Percentiles rank a stretch among this genome's conserved stretches.
Conservation (phyloP, 2,329 filamentous ascomycete species). For the Colletotrichum gigasporum region DNA sequence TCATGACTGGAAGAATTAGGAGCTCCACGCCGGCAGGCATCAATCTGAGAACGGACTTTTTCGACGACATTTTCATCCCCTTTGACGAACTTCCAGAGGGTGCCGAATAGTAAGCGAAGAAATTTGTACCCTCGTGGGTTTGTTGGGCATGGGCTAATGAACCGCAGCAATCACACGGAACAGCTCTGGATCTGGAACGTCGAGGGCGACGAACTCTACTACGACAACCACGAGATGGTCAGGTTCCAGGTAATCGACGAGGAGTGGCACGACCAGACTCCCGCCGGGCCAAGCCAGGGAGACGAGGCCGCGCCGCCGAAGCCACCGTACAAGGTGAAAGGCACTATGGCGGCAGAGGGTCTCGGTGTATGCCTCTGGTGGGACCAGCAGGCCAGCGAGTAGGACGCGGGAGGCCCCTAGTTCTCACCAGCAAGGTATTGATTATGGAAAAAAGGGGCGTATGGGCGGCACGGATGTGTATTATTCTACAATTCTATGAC, state of each 20-base stretch:
- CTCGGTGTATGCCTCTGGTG: constrained; percentile 73
- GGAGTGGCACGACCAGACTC: constrained; percentile 89
- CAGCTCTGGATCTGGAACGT: constrained; percentile 87
- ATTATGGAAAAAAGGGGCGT: neutral
- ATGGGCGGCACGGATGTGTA: constrained; percentile 6
- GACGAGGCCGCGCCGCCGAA: constrained; percentile 69
- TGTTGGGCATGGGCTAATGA: constrained; percentile 35
- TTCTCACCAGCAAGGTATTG: neutral
- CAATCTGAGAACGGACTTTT: constrained; percentile 87
- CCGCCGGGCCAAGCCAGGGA: constrained; percentile 71
- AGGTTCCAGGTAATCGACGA: constrained; percentile 87
- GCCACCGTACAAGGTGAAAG: constrained; percentile 77
- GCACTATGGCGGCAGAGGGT: constrained; percentile 70
- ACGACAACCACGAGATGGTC: constrained; percentile 90
- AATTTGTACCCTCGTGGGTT: neutral
- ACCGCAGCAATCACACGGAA: constrained; percentile 73
- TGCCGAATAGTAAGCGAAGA: constrained; percentile 75
- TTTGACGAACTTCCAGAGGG: constrained; percentile 77
- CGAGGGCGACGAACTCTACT: constrained; percentile 80
- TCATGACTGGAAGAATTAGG: constrained; percentile 85
- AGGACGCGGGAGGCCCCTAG: constrained; percentile 6
- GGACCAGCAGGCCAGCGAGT: constrained; percentile 48
- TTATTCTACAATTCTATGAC: constrained; percentile 41
- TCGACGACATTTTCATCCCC: constrained; percentile 88
- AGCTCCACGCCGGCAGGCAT: constrained; percentile 78